Evolutionary conservation across 2,329 filamentous ascomycete species (phyloP).

Genomic region (Penicillium sp.): DNA sequence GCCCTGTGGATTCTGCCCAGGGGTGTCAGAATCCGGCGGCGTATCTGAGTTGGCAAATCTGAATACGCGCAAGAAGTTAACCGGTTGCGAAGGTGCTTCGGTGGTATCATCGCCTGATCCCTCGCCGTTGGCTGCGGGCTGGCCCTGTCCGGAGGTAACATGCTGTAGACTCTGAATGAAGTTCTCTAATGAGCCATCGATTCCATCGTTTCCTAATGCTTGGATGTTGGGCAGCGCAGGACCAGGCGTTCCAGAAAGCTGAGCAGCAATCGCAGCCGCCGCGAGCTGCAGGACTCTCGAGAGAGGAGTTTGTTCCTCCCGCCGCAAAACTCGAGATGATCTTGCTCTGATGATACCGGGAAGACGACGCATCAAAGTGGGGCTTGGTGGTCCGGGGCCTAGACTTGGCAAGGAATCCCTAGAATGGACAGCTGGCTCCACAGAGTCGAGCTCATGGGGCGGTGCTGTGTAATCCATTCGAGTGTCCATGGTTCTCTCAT

Average conservation of each 20-base stretch:
- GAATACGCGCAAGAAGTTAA: constrained; percentile 71
- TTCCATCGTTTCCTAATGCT: constrained; percentile 54
- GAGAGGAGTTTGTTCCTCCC: constrained; percentile 64
- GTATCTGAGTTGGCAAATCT: constrained; percentile 60
- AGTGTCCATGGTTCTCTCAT: constrained; percentile 39
- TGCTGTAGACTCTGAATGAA: constrained; percentile 65
- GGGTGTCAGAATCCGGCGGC: constrained; percentile 23
- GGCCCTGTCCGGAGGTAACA: constrained; percentile 59
- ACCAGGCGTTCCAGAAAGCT: constrained; percentile 62
- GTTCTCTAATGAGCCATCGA: constrained; percentile 64
- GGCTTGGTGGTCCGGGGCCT: constrained; percentile 27
- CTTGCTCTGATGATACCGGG: constrained; percentile 52
- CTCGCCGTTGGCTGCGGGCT: constrained; percentile 37
- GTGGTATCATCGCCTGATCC: constrained; percentile 33
- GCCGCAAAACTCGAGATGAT: constrained; percentile 54
- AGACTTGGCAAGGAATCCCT: constrained; percentile 30
- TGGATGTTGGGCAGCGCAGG: constrained; percentile 58
- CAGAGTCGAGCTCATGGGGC: constrained; percentile 44
- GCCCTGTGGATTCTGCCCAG: constrained; percentile 27
- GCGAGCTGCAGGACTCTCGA: constrained; percentile 64
- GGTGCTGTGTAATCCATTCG: constrained; percentile 42
- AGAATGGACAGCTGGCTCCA: constrained; percentile 40
- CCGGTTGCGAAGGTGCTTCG: constrained; percentile 53
- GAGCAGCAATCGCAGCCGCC: constrained; percentile 64
- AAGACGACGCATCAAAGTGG: constrained; percentile 40